Base-by-base conservation (phyloP, 164 flowering plant species). In the Tetrastigma voinierianum region DNA sequence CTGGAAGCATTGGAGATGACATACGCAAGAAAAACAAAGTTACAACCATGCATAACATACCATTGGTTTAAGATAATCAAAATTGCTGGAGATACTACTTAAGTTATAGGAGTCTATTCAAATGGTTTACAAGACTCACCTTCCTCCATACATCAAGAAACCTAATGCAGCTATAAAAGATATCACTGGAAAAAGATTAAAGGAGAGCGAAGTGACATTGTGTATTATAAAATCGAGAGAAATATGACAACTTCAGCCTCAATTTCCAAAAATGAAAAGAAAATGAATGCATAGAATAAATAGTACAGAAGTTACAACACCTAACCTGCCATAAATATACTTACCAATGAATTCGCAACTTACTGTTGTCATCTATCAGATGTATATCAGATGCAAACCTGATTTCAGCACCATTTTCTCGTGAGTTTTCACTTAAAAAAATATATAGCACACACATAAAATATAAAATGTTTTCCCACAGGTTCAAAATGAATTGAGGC, bases 61-160 rank as follows among this genome's bases (percentile, higher is more conserved):
- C 2, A 48, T 43, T 32, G 40, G 40, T 7, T 1, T 58, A 24
- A 48, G 15, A 63, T 4, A 24, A 21, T 20, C 13, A n/a, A 65
- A 15, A 44, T 16, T 25, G 9, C 59, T 55, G 10, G 19, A 62
- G 10, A 16, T 23, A 56, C 32, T 40, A 46, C 44, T 1, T 8
- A n/a, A n/a, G 13, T 18, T 16, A 9, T n/a, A 14, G 21, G 12
- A 13, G 18, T 6, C 10, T 20, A 53, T 20, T 17, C 48, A 20
- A 45, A 53, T 46, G 40, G 20, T 16, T 21, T 14, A 57, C 62
- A 69, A 63, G 1, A 62, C 72, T 85, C 67, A 89, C 97, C 96
- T 89, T 82, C 97, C 97, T 60, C 98, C 97, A 77, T 92, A 92
- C 1, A 90, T 61, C 80, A 92, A 71, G 78, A 92, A 95, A 9